Evolutionary conservation across 2,329 filamentous ascomycete species (phyloP), one percentile per base, ranked within the genome.

Genomic region (Zymoseptoria tritici): DNA sequence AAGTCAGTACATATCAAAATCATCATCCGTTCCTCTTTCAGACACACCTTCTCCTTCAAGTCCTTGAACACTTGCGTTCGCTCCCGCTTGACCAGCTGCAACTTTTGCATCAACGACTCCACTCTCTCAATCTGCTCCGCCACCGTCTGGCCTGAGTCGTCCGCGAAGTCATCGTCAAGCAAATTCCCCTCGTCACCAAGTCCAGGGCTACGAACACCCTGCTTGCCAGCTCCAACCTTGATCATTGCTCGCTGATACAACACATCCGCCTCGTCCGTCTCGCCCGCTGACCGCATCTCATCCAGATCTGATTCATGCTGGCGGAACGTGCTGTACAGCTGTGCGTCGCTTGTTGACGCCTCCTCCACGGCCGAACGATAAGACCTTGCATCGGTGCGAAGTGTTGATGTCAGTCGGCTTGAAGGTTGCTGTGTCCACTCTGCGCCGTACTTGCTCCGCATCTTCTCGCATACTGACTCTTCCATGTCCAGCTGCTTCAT

Each of bases 351-450:
- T 54, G 85, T 86, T 55, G 85, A 85, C 2, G 94, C 94, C 73
- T 97, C 92, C 59, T 96, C 91, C 55, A 97, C 80, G 0, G 94
- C 94, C 60, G 92, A 89, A 29, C 88, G 85, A 71, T 97, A 97
- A 69, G 88, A 93, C 62, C 88, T 83, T 57, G 97, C 88, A 71
- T 99, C 94, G 60, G 85, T 87, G 58, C 92, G 84, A 55, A 99
- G 77, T 0, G 93, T 97, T 3, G 89, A 86, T 1, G 93, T 99
- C 49, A 99, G 81, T 59, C 90, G 83, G 31, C 90, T 90, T 72
- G 93, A 97, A 9, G 94, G 94, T 70, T 99, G 94, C 70, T 99
- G 94, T 19, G 91, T 96, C 94, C 94, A 99, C 57, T 97, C 93
- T 26, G 82, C 83, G 58, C 93, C 92, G 72, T 97, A 97, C 73